Evolutionary conservation across 192 early-diverging fungal genomes (phyloP), one percentile per base, ranked within the genome.

Genomic region (Spinellus fusiger): DNA sequence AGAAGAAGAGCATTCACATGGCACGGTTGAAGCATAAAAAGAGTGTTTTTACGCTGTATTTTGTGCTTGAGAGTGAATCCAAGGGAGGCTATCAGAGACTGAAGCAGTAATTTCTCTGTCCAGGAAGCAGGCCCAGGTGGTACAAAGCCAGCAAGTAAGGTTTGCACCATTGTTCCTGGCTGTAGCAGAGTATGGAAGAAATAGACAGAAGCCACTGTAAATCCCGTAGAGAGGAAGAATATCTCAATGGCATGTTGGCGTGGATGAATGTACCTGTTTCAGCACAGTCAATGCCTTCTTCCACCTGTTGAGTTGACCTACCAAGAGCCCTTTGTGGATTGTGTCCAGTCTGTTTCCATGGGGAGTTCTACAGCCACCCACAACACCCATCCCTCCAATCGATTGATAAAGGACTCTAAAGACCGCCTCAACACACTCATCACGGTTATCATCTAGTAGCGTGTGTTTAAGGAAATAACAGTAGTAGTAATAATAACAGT

Each of bases 21-120:
- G 59, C 80, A 83, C 1, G 80, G 80, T 44, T 83, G 80, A n/a
- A 83, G 54, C 65, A 83, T 32, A 54, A 68, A 83, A 4, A 80
- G 6, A 32, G 69, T 18, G 18, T 73, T 77, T 22, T 64, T 65
- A 2, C 74, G 65, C 2, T 62, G 37, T 33, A 70, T 65, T 48
- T 83, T 83, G 9, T 83, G 80, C 15, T 46, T 31, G 4, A 68
- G 50, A 0, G 79, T 79, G 25, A 74, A 54, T 35, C 62, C 28
- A 15, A 80, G 56, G 0, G 80, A 80, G 12, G 58, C 52, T 1
- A 69, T 32, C 22, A 80, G 40, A 13, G 68, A 58, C 4, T 35
- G 29, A 4, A 70, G 47, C 61, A 80, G n/a, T 1, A 65, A 59
- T 5, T 65, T 70, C 25, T 69, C 61, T 9, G 56, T 62, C n/a